Conservation (phyloP, 139 green algal genomes). For the Micromonas commoda region DNA sequence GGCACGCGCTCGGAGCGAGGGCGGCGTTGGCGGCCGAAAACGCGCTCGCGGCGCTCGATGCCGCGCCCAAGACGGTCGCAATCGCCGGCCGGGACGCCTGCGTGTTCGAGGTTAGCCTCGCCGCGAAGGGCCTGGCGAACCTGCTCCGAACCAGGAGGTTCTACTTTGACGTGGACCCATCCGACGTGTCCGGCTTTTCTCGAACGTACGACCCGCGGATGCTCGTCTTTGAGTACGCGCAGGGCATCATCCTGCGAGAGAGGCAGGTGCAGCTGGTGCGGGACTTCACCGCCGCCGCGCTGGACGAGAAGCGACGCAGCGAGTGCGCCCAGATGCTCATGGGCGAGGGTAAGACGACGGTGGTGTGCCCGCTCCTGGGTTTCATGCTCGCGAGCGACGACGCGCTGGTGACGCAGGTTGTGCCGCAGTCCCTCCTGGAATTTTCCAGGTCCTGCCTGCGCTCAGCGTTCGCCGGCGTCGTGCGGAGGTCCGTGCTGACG, state of each 20-base stretch:
- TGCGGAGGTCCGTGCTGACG: conserved; percentile 30
- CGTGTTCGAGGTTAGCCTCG: not conserved
- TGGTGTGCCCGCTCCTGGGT: conserved; percentile 34
- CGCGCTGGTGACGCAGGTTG: conserved; percentile 21
- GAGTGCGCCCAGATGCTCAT: conserved; percentile 41
- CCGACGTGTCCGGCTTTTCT: not conserved
- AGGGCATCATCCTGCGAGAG: conserved; percentile 30
- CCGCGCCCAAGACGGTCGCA: conserved; percentile 2
- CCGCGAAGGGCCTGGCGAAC: conserved; percentile 3
- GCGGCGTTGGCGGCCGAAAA: not conserved
- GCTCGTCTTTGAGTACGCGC: conserved; percentile 37
- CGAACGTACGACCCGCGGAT: conserved; percentile 35
- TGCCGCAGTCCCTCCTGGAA: conserved; percentile 28
- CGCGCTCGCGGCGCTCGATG: conserved; percentile 3
- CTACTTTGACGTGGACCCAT: conserved; percentile 5
- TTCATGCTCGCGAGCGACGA: conserved; percentile 29
- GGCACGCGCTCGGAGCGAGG: not conserved
- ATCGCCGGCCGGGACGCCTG: not conserved
- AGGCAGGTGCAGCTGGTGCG: conserved; percentile 33
- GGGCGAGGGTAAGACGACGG: conserved; percentile 40
- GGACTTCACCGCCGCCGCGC: conserved; percentile 18
- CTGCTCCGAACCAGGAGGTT: not conserved
- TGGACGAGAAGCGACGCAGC: conserved; percentile 5
- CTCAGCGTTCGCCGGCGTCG: conserved; percentile 26
- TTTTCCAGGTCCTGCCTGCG: conserved; percentile 27